Conservation (phyloP, 352 stramenopile genomes). For the Globisporangium paddicum region DNA sequence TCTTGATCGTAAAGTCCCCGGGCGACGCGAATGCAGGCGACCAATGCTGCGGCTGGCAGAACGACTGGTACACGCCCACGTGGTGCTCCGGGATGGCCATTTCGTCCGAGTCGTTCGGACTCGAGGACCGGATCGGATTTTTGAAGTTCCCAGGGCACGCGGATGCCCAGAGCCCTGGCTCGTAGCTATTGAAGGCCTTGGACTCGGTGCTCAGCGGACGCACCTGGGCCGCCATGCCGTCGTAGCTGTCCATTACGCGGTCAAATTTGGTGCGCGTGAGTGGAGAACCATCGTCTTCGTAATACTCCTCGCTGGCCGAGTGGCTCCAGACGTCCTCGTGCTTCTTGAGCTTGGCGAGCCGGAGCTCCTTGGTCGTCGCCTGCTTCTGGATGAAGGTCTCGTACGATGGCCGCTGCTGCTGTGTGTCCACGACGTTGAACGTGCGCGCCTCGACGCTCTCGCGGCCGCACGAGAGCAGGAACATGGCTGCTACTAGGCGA, state of each 20-base stretch:
- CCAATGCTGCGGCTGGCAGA: conserved; percentile 60
- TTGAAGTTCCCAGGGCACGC: conserved; percentile 15
- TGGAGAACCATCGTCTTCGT: conserved; percentile 4
- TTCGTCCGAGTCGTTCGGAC: conserved; percentile 29
- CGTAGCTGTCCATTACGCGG: conserved; percentile 25
- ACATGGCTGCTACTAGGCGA: conserved; percentile 17
- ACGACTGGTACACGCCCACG: conserved; percentile 58
- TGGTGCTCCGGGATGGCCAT: conserved; percentile 65
- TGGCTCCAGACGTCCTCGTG: conserved; percentile 16
- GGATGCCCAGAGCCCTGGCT: conserved; percentile 15
- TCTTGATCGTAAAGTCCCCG: conserved; percentile 75
- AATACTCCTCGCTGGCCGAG: conserved; percentile 13
- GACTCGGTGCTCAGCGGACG: conserved; percentile 5
- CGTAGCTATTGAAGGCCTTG: conserved; percentile 1
- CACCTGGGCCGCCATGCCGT: conserved; percentile 26
- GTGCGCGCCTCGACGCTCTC: conserved; percentile 19
- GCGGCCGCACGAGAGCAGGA: conserved; percentile 29
- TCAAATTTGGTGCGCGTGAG: conserved; percentile 6
- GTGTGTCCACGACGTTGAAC: neutral
- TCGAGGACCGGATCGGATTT: neutral
- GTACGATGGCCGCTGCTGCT: conserved; percentile 10
- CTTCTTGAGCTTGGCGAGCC: conserved; percentile 6
- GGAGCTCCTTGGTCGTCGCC: conserved; percentile 10
- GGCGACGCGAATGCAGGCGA: conserved; percentile 69
- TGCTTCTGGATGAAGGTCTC: conserved; percentile 17